Conservation (phyloP, 2,329 filamentous ascomycete species). For the Periconia macrospinosa region DNA sequence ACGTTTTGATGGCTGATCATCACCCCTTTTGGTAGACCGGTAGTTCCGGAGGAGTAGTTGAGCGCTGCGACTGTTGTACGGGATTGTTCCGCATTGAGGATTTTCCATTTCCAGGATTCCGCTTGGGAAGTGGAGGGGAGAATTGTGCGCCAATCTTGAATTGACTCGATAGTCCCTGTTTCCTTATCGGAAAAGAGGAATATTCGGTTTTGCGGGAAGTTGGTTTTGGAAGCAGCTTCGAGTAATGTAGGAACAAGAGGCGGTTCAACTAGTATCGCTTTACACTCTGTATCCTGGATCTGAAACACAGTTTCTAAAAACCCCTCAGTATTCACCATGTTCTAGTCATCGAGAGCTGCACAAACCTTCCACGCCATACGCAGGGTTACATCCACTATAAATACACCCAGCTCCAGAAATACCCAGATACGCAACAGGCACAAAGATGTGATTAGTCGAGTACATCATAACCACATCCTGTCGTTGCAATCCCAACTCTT, state of each 20-base stretch:
- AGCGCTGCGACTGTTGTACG: conserved; percentile 24
- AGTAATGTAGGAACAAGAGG: conserved; percentile 48
- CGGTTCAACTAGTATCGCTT: conserved; percentile 55
- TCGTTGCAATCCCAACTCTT: conserved; percentile 48
- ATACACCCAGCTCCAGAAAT: conserved; percentile 56
- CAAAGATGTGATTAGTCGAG: conserved; percentile 58
- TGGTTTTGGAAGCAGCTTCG: conserved; percentile 46
- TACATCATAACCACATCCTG: conserved; percentile 59
- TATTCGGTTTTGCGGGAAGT: conserved; percentile 47
- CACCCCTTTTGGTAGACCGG: conserved; percentile 49
- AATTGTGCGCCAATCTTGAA: conserved; percentile 49
- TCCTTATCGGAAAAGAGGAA: conserved; percentile 53
- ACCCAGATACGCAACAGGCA: conserved; percentile 58
- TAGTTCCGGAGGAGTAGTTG: conserved; percentile 26
- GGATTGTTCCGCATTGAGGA: conserved; percentile 42
- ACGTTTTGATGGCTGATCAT: conserved; percentile 50
- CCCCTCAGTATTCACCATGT: neutral
- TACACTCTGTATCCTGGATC: conserved; percentile 55
- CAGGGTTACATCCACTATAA: conserved; percentile 61
- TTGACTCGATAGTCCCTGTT: conserved; percentile 30
- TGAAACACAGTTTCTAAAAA: conserved; percentile 54
- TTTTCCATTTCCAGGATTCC: conserved; percentile 47
- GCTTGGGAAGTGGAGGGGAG: conserved; percentile 38
- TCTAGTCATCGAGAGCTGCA: neutral
- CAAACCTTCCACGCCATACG: conserved; percentile 52